Conservation (phyloP, 2,329 filamentous ascomycete genomes). For the Dactylonectria estremocensis region DNA sequence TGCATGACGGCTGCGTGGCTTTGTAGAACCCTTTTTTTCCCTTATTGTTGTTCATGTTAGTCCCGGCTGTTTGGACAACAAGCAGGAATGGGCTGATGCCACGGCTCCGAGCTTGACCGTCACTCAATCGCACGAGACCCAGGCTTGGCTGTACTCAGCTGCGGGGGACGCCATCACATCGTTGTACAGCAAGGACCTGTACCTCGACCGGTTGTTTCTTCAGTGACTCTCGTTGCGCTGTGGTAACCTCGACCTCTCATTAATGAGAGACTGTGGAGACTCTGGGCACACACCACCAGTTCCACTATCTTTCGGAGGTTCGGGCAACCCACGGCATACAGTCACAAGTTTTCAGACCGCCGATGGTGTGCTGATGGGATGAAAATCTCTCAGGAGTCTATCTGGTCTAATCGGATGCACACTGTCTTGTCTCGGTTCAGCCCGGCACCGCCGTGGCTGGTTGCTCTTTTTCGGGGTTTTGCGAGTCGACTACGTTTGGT, state of each 20-base stretch:
- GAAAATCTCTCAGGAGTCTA: conserved; percentile 16
- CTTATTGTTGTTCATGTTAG: conserved; percentile 25
- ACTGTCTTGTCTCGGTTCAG: conserved; percentile 1
- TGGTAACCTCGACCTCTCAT: conserved; percentile 29
- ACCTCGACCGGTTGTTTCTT: conserved; percentile 14
- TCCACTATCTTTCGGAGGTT: conserved; percentile 43
- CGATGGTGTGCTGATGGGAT: conserved; percentile 3
- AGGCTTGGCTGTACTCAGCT: conserved; percentile 32
- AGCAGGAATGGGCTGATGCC: conserved; percentile 40
- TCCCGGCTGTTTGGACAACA: conserved; percentile 24
- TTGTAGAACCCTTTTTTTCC: not conserved
- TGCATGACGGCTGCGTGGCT: not conserved
- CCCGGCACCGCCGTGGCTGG: conserved; percentile 16
- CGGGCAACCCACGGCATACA: conserved; percentile 35
- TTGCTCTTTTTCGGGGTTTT: conserved; percentile 20
- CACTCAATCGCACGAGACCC: conserved; percentile 43
- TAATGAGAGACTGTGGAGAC: conserved; percentile 29
- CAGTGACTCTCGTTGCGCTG: conserved; percentile 10
- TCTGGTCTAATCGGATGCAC: not conserved
- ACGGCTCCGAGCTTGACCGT: conserved; percentile 16
- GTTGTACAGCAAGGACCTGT: conserved; percentile 23
- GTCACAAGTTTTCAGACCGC: conserved; percentile 15
- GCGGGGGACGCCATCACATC: conserved; percentile 20
- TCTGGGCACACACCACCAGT: conserved; percentile 39
- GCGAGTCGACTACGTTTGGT: conserved; percentile 6